These are phyloP conservation scores for Epichloe glyceriae DNA, from an alignment of 2,329 filamentous ascomycete genomes.

Conservation along the genomic window DNA sequence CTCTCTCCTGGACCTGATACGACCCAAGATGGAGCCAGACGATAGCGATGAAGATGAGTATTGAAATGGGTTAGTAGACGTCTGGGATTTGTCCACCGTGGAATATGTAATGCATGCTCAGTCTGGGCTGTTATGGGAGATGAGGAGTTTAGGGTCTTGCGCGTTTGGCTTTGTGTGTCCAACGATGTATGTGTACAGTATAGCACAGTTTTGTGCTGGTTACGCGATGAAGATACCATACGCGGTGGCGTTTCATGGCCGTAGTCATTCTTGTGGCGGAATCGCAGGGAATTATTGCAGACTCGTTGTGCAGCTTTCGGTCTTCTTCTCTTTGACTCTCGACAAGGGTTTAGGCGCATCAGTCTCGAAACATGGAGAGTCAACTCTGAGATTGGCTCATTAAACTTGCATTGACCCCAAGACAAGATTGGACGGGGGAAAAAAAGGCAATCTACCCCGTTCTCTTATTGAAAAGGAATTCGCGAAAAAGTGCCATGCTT, in stretches of 20 bases:
- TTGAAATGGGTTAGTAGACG: not conserved
- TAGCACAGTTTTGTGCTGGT: slow-evolving; percentile 1
- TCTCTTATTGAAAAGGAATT: too few species aligned
- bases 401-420: too few species aligned
- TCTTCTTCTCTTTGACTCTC: too few species aligned
- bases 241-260: not conserved
- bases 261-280: too few species aligned
- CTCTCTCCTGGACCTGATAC: slow-evolving; percentile 26
- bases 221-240: not conserved
- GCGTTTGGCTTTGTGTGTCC: not conserved
- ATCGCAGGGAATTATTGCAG: too few species aligned
- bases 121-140: not conserved
- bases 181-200: not conserved
- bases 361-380: too few species aligned
- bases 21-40: slow-evolving; percentile 14
- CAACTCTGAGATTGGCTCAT: too few species aligned
- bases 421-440: too few species aligned
- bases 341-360: too few species aligned
- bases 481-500: not conserved
- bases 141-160: not conserved
- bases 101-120: not conserved
- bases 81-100: not conserved
- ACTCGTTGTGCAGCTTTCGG: too few species aligned
- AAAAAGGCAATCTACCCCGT: too few species aligned
- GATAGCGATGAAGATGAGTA: slow-evolving; percentile 11